Conservation (phyloP, 768 basidiomycete genomes). For the Lentinula edodes region DNA sequence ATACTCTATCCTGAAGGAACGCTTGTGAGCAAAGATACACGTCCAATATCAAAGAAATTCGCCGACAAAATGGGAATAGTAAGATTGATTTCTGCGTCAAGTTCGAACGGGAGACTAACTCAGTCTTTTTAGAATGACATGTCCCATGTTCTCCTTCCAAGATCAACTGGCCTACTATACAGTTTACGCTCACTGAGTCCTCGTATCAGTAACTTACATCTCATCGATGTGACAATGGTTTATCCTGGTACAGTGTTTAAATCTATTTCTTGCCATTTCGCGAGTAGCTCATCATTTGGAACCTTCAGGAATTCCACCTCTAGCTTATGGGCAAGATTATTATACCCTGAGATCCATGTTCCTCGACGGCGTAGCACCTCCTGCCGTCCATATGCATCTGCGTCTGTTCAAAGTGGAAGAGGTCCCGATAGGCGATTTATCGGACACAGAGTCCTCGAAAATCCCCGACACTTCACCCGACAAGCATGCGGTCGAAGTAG, state of each 20-base stretch:
- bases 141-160: slow-evolving; percentile 76
- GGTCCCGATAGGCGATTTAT: slow-evolving; percentile 65
- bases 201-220: slow-evolving; percentile 65
- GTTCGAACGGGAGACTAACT: not conserved
- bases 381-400: slow-evolving; percentile 82
- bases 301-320: slow-evolving; percentile 61
- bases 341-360: slow-evolving; percentile 92
- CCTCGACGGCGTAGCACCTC: slow-evolving; percentile 74
- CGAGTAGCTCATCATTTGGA: too few relatives aligned
- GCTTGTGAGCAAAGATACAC: slow-evolving; percentile 80
- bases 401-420: slow-evolving; percentile 68
- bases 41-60: slow-evolving; percentile 80
- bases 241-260: slow-evolving; percentile 68
- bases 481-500: slow-evolving; percentile 32
- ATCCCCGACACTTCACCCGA: slow-evolving; percentile 20
- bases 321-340: slow-evolving; percentile 80
- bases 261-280: too few relatives aligned
- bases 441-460: slow-evolving; percentile 26
- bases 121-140: slow-evolving; percentile 60
- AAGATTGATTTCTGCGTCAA: slow-evolving; percentile 27
- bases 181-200: slow-evolving; percentile 77
- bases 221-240: slow-evolving; percentile 88
- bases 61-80: slow-evolving; percentile 88
- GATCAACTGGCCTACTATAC: slow-evolving; percentile 87
- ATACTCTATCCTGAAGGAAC: slow-evolving; percentile 96